Conservation (phyloP, 2,329 filamentous ascomycete species). For the Dichotomopilus funicola region DNA sequence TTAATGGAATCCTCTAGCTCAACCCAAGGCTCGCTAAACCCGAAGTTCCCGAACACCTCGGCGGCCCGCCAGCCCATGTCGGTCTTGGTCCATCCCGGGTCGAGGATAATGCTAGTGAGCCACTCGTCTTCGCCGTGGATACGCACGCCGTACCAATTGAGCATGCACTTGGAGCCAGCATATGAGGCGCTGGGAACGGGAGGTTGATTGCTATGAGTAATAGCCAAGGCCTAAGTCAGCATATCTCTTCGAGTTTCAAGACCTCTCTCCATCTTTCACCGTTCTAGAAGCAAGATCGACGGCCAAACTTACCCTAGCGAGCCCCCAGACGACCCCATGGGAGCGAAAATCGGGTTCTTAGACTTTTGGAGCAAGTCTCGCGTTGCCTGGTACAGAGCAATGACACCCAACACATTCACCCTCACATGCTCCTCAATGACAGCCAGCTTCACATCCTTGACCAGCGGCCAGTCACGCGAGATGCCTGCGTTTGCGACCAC, state of each 20-base stretch:
- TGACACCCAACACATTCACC: constrained; percentile 38
- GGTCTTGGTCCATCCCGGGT: constrained; percentile 14
- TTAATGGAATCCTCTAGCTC: constrained; percentile 1
- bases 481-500: constrained; percentile 48
- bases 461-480: constrained; percentile 23
- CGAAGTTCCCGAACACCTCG: background rate
- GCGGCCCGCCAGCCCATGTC: constrained; percentile 11
- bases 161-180: background rate
- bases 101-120: background rate
- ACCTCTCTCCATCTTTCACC: too few relatives aligned
- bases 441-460: constrained; percentile 25
- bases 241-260: too few relatives aligned
- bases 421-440: constrained; percentile 36
- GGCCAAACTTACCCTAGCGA: constrained; percentile 23
- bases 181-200: background rate
- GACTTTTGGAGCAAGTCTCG: constrained; percentile 31
- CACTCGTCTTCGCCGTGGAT: background rate
- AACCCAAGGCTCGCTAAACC: background rate
- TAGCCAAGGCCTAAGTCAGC: too few relatives aligned
- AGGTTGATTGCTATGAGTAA: background rate
- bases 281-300: background rate
- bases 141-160: background rate
- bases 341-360: constrained; percentile 30
- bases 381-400: constrained; percentile 32
- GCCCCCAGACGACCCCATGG: constrained; percentile 32